Percentiles rank a stretch among this genome's conserved stretches.
phyloP scores from a whole-genome alignment of 768 basidiomycete genomes.

The Pholiota molesta region DNA sequence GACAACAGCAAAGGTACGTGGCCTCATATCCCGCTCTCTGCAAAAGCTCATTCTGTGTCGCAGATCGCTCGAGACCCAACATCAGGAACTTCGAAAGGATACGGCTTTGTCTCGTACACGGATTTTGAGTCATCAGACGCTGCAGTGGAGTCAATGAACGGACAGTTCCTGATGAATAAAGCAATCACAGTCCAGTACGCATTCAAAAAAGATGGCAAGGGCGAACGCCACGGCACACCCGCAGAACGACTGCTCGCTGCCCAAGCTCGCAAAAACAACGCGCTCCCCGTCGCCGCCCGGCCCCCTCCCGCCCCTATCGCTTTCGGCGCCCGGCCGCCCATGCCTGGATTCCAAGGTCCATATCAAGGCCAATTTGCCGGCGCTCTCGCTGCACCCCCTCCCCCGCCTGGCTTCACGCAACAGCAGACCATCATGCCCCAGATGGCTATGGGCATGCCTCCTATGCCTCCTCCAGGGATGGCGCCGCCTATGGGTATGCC shows the following conservation, averaged over 20 bases:
- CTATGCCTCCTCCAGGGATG: conserved; percentile 38
- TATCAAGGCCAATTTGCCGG: conserved; percentile 96
- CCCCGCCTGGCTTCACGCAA: conserved; percentile 78
- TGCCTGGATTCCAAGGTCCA: conserved; percentile 73
- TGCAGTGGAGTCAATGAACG: conserved; percentile 96
- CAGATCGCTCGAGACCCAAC: conserved; percentile 92
- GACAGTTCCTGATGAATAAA: conserved; percentile 98
- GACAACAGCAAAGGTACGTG: conserved; percentile 80
- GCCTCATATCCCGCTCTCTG: conserved; percentile 6
- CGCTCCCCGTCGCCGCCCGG: conserved; percentile 75
- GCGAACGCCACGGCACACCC: conserved; percentile 94
- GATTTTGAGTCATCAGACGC: conserved; percentile 98
- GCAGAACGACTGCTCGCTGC: conserved; percentile 96
- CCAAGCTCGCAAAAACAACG: conserved; percentile 95
- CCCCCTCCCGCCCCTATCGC: conserved; percentile 77
- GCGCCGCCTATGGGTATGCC: conserved; percentile 33
- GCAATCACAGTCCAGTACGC: conserved; percentile 97
- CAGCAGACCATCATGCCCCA: conserved; percentile 68
- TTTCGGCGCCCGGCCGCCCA: conserved; percentile 67
- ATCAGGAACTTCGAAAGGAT: conserved; percentile 89
- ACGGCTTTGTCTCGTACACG: conserved; percentile 96
- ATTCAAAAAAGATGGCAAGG: conserved; percentile 99
- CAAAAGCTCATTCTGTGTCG: not conserved
- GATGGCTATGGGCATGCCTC: conserved; percentile 45
- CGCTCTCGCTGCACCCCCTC: conserved; percentile 78